phyloP scores from a whole-genome alignment of 2,329 filamentous ascomycete species.

The Pleurostoma richardsiae region DNA sequence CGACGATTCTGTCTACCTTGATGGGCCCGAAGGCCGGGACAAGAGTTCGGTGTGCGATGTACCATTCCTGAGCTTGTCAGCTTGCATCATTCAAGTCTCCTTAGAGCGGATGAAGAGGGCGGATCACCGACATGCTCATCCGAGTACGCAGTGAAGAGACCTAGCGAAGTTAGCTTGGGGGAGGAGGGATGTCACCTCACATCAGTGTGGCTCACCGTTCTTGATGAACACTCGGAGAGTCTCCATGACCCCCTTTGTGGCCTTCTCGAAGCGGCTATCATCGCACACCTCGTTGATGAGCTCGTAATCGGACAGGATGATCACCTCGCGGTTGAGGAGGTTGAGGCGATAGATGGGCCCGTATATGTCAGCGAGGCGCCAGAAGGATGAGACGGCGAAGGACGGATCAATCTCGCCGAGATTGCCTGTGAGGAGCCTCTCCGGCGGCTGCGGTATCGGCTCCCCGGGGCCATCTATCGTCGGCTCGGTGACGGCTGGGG shows the following conservation, averaged over 20 bases:
- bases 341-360: slow-evolving; percentile 12
- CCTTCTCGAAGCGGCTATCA: slow-evolving; percentile 11
- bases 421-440: slow-evolving; percentile 13
- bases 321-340: slow-evolving; percentile 24
- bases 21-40: slow-evolving; percentile 11
- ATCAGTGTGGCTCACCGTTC: neutral
- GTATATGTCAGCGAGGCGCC: slow-evolving; percentile 12
- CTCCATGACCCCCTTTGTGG: slow-evolving; percentile 7
- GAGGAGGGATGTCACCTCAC: too few relatives aligned
- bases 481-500: neutral
- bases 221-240: slow-evolving; percentile 7
- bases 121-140: slow-evolving; percentile 8
- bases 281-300: slow-evolving; percentile 28
- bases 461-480: slow-evolving; percentile 4
- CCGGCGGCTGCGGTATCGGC: slow-evolving; percentile 12
- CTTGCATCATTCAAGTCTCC: too few relatives aligned
- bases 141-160: slow-evolving; percentile 9
- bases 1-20: slow-evolving; percentile 3
- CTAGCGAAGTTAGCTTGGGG: neutral
- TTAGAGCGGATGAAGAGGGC: too few relatives aligned
- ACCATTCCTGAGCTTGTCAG: slow-evolving; percentile 8
- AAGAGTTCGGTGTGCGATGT: slow-evolving; percentile 10
- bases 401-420: slow-evolving; percentile 15
- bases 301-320: slow-evolving; percentile 41
- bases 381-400: slow-evolving; percentile 11